These are phyloP conservation scores for Erodium moschatum DNA, from an alignment of 441 rosid species.

Conservation along the genomic window DNA sequence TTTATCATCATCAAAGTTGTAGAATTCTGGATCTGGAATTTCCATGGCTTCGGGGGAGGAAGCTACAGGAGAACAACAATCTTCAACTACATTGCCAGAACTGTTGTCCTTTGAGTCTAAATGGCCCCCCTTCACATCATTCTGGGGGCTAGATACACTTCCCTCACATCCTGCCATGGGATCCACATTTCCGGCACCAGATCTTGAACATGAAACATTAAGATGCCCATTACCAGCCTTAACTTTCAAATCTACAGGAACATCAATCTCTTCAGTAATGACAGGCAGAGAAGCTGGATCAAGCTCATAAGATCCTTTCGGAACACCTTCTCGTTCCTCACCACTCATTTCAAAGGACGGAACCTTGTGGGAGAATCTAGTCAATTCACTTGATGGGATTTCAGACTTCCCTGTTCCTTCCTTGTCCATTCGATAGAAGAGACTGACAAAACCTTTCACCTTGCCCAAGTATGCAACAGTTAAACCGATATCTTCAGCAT, in stretches of 20 bases:
- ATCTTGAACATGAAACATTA: constrained; percentile 16
- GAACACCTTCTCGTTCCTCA: constrained; percentile 44
- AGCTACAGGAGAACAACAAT: constrained; percentile 18
- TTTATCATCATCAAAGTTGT: constrained; percentile 26
- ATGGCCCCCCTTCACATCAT: not conserved
- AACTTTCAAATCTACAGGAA: constrained; percentile 22
- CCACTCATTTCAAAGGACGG: constrained; percentile 48
- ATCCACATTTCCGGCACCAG: constrained; percentile 9
- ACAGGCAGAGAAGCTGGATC: constrained; percentile 54
- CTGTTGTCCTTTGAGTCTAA: not conserved
- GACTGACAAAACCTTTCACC: constrained; percentile 57
- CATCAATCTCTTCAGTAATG: constrained; percentile 35
- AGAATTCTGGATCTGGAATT: constrained; percentile 32
- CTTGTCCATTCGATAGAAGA: constrained; percentile 32
- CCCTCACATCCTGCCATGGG: not conserved
- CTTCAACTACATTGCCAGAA: constrained; percentile 15
- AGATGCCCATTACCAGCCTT: constrained; percentile 19
- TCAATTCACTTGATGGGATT: constrained; percentile 36
- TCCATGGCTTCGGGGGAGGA: constrained; percentile 20
- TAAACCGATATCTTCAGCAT: constrained; percentile 28
- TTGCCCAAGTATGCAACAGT: constrained; percentile 53
- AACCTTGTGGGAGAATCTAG: constrained; percentile 54
- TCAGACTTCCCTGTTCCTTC: constrained; percentile 23
- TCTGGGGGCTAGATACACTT: not conserved
- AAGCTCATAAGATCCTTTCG: constrained; percentile 54